Evolutionary conservation across 1,139 yeast genomes (phyloP).

Genomic region (Sugiyamaella japonica): DNA sequence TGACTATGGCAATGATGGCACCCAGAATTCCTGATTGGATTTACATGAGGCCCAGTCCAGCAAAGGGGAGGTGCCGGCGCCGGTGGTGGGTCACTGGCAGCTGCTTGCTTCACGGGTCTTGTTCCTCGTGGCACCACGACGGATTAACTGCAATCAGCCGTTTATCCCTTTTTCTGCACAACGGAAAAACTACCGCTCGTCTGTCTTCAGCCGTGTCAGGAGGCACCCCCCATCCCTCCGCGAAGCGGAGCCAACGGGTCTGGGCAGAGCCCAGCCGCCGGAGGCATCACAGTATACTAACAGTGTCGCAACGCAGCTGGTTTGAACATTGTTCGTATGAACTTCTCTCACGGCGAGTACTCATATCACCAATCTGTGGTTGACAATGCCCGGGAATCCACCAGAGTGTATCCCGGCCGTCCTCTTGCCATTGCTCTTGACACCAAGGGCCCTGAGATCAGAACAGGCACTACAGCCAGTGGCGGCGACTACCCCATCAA

Average conservation of each 20-base stretch:
- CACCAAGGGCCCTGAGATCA: slow-evolving; percentile 99
- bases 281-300: neutral
- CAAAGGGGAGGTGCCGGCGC: no score
- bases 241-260: neutral
- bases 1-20: no score
- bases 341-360: slow-evolving; percentile 96
- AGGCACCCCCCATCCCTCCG: slow-evolving; percentile 1
- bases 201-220: slow-evolving; percentile 4
- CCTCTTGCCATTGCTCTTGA: slow-evolving; percentile 98
- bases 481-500: slow-evolving; percentile 78
- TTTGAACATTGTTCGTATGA: slow-evolving; percentile 96
- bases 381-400: slow-evolving; percentile 95
- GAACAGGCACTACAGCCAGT: slow-evolving; percentile 91
- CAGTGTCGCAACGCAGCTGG: no score
- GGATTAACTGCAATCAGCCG: slow-evolving; percentile 9
- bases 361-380: slow-evolving; percentile 96
- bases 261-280: neutral
- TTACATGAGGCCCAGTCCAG: no score
- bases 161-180: neutral
- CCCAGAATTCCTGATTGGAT: no score
- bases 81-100: no score
- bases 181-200: slow-evolving; percentile 9
- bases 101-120: neutral
- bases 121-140: neutral
- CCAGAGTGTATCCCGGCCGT: slow-evolving; percentile 86